Conservation (phyloP, 306 rosid species). For the Crotalaria pallida region DNA sequence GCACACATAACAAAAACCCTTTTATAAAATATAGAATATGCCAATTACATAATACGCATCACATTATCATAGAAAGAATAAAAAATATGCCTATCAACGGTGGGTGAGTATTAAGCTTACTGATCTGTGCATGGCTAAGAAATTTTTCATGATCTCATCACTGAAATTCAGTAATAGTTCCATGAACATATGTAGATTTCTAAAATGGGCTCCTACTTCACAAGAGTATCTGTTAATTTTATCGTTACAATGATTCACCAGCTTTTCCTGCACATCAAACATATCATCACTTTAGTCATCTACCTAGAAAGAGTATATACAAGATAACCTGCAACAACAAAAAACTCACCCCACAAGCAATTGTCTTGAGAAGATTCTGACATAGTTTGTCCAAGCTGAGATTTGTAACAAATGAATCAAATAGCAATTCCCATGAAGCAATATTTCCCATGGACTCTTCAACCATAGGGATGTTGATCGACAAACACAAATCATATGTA, state of each 20-base stretch:
- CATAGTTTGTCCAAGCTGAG: constrained; percentile 49
- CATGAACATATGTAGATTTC: constrained; percentile 41
- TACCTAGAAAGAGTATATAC: neutral
- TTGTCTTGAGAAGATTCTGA: constrained; percentile 42
- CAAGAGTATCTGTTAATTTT: constrained; percentile 2
- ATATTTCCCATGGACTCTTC: constrained; percentile 42
- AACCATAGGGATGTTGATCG: constrained; percentile 22
- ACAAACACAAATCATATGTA: constrained; percentile 36
- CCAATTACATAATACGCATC: neutral
- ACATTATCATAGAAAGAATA: neutral
- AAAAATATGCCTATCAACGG: neutral
- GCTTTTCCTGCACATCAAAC: constrained; percentile 47
- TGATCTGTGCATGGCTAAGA: constrained; percentile 61
- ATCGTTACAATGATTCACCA: constrained; percentile 34
- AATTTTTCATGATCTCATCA: constrained; percentile 55
- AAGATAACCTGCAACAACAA: neutral
- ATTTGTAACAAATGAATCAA: constrained; percentile 36
- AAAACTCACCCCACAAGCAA: constrained; percentile 57
- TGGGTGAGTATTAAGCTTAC: constrained; percentile 38
- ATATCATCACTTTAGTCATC: constrained; percentile 16
- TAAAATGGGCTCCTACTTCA: constrained; percentile 39
- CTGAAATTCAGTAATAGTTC: constrained; percentile 49
- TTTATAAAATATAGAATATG: neutral
- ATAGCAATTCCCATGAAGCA: constrained; percentile 49
- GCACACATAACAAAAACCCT: too few relatives aligned